Conservation (phyloP, 73 alveolate genomes). For the Blepharisma japonicum region DNA sequence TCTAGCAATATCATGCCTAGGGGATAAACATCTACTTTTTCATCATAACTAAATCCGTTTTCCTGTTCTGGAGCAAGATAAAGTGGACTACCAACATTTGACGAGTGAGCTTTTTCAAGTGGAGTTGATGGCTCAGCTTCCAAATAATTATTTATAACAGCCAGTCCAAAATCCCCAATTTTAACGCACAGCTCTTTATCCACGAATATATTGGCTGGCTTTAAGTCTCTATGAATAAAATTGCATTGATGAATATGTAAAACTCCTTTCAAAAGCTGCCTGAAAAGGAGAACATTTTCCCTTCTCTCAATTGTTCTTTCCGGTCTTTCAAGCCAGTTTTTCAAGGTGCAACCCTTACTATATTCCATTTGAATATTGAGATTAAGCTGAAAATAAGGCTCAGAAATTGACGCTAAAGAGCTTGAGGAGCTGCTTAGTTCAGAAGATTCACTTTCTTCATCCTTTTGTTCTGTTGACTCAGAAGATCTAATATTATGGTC, state of each 20-base stretch:
- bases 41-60: slow-evolving; percentile 58
- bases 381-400: slow-evolving; percentile 32
- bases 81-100: slow-evolving; percentile 77
- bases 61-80: slow-evolving; percentile 82
- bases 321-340: slow-evolving; percentile 54
- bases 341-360: slow-evolving; percentile 73
- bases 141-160: slow-evolving; percentile 36
- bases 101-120: slow-evolving; percentile 41
- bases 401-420: neutral
- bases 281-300: slow-evolving; percentile 56
- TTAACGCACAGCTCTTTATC: slow-evolving; percentile 62
- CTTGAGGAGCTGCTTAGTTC: neutral
- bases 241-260: slow-evolving; percentile 61
- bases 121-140: slow-evolving; percentile 23
- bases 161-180: slow-evolving; percentile 89
- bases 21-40: slow-evolving; percentile 77
- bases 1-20: slow-evolving; percentile 84
- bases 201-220: slow-evolving; percentile 85
- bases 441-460: neutral
- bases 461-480: neutral
- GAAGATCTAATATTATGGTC: neutral
- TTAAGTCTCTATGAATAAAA: slow-evolving; percentile 83
- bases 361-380: slow-evolving; percentile 77
- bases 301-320: slow-evolving; percentile 48
- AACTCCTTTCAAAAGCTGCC: slow-evolving; percentile 80